Evolutionary conservation across 345 rosid species (phyloP), one percentile per base, ranked within the genome.

Genomic region (Acer yangbiense): DNA sequence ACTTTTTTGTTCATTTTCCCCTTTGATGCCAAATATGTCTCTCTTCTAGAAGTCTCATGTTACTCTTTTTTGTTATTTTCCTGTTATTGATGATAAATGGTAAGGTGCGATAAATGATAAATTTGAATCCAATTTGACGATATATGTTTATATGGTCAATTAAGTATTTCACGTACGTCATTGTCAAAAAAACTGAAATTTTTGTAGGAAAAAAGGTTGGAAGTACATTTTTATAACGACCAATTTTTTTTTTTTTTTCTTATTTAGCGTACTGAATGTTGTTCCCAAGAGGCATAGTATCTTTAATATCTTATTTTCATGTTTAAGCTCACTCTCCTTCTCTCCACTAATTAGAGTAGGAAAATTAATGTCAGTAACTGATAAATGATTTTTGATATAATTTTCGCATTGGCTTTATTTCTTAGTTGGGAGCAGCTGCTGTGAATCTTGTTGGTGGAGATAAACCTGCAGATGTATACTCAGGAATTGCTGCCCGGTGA

Each of bases 401-500:
- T 48, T 71, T 55, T 39, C 44, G 10, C 9, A 29, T 18, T 58
- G 50, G 70, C 64, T 83, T 64, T 62, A 52, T 76, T 85, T 79
- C 9, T 78, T 83, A 96, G 99, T 80, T 97, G 80, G 99, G 99
- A 82, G 99, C 99, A 76, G 95, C 88, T 77, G 97, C 98, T 35
- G 99, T 97, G 66, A 97, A 97, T 88, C 97, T 97, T 77, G 94
- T 94, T 17, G 79, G 84, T n/a, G 94, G 94, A 81, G 97, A 88
- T 76, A 93, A 91, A 84, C 99, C 99, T 72, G 93, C 94, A 25
- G 99, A 97, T 83, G 97, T 94, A 65, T 97, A 97, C 82, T 88
- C 99, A 23, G 97, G 90, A 80, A 97, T 97, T 77, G 98, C 99
- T 76, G 71, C 89, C 79, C 87, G 97, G 99, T 93, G 81, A 27